Base-by-base conservation (phyloP, 1,284 basidiomycete genomes). In the Ustilago crameri region DNA sequence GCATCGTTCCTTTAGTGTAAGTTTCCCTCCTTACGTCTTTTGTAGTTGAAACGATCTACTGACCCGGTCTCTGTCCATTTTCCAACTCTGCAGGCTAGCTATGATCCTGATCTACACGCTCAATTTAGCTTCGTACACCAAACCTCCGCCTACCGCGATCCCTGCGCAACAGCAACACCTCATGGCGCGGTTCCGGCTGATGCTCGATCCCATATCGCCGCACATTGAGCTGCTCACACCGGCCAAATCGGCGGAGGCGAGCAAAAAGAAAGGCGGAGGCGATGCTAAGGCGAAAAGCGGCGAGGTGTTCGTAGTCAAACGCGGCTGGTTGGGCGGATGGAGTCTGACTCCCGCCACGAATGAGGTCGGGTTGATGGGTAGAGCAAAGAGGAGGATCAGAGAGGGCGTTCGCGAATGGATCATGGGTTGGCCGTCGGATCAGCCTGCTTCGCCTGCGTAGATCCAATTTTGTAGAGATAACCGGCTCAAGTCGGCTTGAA, bases 21-120 rank as follows among this genome's bases (percentile, higher is more conserved):
- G 68, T 66, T 20, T 9, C 9, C 18, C 3, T 34, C 30, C 9
- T 18, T 20, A 17, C 35, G n/a, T 5, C 17, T 41, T 7, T 26
- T 12, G 8, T 34, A 4, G 2, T 26, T 38, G 34, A 38, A 10
- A 26, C 34, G 12, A 34, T 37, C 2, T 8, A 42, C 41, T 42
- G 20, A 42, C 22, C 12, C 22, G 15, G 3, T 22, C 34, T 20
- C 17, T 9, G 15, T 20, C 26, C 20, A n/a, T 15, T 5, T 42
- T 46, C 3, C 8, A 20, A 18, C 9, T n/a, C 15, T 35, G 37
- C 42, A 66, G 63, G 3, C 44, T 59, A 5, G 63, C 63, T 9
- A 66, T 59, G 63, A 40, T 66, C 27, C 49, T 66, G 14, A 51
- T 66, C 47, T 66, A 66, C 52, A 59, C 51, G 14, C 47, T 66